A percentile compares a stretch with the other conserved stretches of the same genome.
Evolutionary conservation across 805 yeast species (phyloP).

Genomic region (Tetrapisispora fleetii): DNA sequence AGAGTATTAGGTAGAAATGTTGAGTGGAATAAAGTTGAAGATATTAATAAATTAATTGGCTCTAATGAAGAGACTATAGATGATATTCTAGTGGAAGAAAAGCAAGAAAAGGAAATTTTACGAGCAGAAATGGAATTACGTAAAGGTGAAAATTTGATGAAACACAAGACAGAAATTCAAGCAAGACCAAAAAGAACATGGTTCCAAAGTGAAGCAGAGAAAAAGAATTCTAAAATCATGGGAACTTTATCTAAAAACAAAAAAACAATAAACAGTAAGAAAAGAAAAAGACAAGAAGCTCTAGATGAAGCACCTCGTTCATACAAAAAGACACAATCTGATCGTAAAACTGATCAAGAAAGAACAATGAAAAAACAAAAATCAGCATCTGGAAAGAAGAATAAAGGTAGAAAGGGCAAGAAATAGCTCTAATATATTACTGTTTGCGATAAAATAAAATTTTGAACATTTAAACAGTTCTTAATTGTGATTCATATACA

Average conservation of each 20-base stretch:
- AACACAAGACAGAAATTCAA: constrained; percentile 70
- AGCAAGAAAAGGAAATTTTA: constrained; percentile 74
- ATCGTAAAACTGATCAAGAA: constrained; percentile 47
- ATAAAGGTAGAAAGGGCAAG: constrained; percentile 15
- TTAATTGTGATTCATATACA: background rate
- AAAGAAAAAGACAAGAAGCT: constrained; percentile 62
- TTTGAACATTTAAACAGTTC: background rate
- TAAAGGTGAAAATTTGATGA: constrained; percentile 76
- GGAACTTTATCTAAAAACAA: constrained; percentile 40
- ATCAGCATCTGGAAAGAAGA: constrained; percentile 18
- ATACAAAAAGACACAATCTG: constrained; percentile 73
- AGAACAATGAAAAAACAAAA: constrained; percentile 31
- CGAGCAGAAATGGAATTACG: constrained; percentile 85
- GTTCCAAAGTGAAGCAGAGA: constrained; percentile 59
- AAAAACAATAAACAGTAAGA: constrained; percentile 47
- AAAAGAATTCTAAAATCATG: constrained; percentile 30
- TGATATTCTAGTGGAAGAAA: constrained; percentile 80
- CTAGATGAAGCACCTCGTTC: constrained; percentile 44
- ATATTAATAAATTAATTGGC: constrained; percentile 50
- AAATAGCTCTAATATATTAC: background rate
- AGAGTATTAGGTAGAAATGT: constrained; percentile 82
- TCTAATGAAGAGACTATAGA: constrained; percentile 50
- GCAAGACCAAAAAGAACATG: constrained; percentile 93
- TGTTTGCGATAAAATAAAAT: background rate
- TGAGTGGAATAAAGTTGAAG: constrained; percentile 81